A percentile compares a stretch with the other conserved stretches of the same genome.
Conservation (phyloP, 192 early-diverging fungal genomes). For the Umbelopsis isabellina region DNA sequence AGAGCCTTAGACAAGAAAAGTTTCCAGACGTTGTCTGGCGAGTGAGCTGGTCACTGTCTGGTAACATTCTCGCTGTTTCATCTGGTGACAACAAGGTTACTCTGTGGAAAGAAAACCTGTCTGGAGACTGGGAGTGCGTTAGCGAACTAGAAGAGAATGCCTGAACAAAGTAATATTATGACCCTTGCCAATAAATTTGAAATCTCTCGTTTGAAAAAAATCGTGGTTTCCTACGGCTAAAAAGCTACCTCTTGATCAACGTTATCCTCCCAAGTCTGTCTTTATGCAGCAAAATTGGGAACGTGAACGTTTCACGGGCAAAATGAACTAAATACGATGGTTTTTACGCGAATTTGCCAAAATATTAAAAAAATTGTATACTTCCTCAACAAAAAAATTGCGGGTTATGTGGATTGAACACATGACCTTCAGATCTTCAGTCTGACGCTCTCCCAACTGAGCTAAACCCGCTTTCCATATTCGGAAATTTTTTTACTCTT, state of each 20-base stretch:
- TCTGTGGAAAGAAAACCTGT: slow-evolving; percentile 94
- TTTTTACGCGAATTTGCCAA: too few species aligned
- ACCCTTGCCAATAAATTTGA: slow-evolving; percentile 13
- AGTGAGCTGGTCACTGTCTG: slow-evolving; percentile 95
- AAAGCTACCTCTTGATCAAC: too few species aligned
- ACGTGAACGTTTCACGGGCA: too few species aligned
- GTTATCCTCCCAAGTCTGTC: too few species aligned
- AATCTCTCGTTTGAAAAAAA: neutral
- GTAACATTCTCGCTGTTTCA: slow-evolving; percentile 95
- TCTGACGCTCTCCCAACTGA: slow-evolving; percentile 61
- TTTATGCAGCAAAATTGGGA: too few species aligned
- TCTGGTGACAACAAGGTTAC: slow-evolving; percentile 97
- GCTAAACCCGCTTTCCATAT: slow-evolving; percentile 33
- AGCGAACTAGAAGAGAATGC: slow-evolving; percentile 68
- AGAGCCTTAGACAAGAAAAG: slow-evolving; percentile 67
- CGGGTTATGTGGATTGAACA: slow-evolving; percentile 27
- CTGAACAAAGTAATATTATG: slow-evolving; percentile 27
- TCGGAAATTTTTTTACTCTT: too few species aligned
- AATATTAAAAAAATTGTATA: too few species aligned
- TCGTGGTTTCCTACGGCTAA: too few species aligned
- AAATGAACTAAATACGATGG: too few species aligned
- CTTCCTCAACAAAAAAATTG: slow-evolving; percentile 6
- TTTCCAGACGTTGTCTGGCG: slow-evolving; percentile 99
- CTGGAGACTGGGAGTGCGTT: slow-evolving; percentile 89
- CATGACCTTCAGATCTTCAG: slow-evolving; percentile 61